These are phyloP conservation scores for Verruconis gallopava DNA, from an alignment of 2,329 filamentous ascomycete species.

Conservation along the genomic window DNA sequence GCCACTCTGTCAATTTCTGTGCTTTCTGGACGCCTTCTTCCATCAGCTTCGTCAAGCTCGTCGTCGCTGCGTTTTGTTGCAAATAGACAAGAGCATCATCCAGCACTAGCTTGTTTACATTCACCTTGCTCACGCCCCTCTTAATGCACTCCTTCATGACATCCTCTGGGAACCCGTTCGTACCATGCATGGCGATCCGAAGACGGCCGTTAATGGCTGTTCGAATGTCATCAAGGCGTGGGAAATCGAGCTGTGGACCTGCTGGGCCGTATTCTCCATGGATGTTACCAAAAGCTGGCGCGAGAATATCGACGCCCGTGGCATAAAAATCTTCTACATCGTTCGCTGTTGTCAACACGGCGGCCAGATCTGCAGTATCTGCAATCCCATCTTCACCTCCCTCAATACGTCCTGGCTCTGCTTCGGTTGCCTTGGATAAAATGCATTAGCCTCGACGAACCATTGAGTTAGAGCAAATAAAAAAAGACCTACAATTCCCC, in stretches of 20 bases:
- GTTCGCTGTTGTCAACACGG: slow-evolving; percentile 52
- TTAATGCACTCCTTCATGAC: slow-evolving; percentile 39
- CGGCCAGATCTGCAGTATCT: slow-evolving; percentile 50
- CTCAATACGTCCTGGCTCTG: slow-evolving; percentile 59
- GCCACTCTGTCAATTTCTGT: slow-evolving; percentile 31
- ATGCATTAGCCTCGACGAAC: not conserved
- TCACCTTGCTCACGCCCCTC: slow-evolving; percentile 42
- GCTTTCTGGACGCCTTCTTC: slow-evolving; percentile 33
- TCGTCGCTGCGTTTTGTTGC: slow-evolving; percentile 25
- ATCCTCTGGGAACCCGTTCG: slow-evolving; percentile 40
- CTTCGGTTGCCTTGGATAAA: slow-evolving; percentile 48
- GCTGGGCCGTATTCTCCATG: slow-evolving; percentile 59
- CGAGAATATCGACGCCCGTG: slow-evolving; percentile 61
- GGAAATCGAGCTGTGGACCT: slow-evolving; percentile 36
- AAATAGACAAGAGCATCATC: slow-evolving; percentile 23
- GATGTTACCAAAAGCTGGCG: slow-evolving; percentile 64
- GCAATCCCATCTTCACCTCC: slow-evolving; percentile 63
- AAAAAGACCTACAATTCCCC: slow-evolving; percentile 27
- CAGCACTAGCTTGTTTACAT: slow-evolving; percentile 43
- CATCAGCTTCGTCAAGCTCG: slow-evolving; percentile 29
- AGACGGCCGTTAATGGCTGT: slow-evolving; percentile 3
- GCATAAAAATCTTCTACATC: slow-evolving; percentile 58
- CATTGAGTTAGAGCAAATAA: not conserved
- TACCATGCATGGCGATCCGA: slow-evolving; percentile 41
- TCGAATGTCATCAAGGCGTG: not conserved